Base-by-base conservation (phyloP, 2,329 filamentous ascomycete species). In the Colletotrichum destructivum region DNA sequence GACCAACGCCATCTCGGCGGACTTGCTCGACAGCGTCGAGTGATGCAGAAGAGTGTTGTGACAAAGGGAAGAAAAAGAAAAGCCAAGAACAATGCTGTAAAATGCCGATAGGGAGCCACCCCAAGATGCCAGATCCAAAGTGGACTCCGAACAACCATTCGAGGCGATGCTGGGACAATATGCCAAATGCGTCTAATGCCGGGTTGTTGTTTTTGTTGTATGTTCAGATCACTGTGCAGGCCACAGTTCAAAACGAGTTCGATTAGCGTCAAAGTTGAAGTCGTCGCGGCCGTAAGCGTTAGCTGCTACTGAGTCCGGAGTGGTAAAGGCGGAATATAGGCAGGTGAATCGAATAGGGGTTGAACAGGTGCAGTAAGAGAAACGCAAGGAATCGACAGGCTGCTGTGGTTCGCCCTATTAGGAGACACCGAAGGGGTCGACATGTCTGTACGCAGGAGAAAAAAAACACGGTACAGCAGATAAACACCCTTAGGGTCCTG, bases 131-230 rank as follows among this genome's bases (percentile, higher is more conserved):
- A 69, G 74, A 77, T 77, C 77, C 76, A 77, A 76, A 73, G 74
- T 75, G 72, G 71, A 70, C 64, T 66, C 72, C 74, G 72, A 74
- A 76, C 75, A 73, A 72, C 67, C 68, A 76, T 74, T 70, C 68
- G 73, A 75, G 76, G 73, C 64, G 62, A 66, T 74, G 73, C 72
- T 42, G 69, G 46, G 69, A 75, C 75, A 70, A 69, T 76, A 78
- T 76, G 75, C 76, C 75, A 77, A 62, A 77, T 78, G 76, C 74
- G 74, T 77, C 73, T 77, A 74, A 73, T 75, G 73, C 72, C 66
- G 74, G 47, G 70, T 73, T 66, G 63, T 59, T 69, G 57, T 62
- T 52, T 23, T 47, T 67, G 65, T 46, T 63, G 64, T 71, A 69
- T 71, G 69, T 71, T 71, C 69, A 63, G 54, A 59, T 60, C 40